Evolutionary conservation across 2,329 filamentous ascomycete species (phyloP).

Genomic region (Cadophora malorum): DNA sequence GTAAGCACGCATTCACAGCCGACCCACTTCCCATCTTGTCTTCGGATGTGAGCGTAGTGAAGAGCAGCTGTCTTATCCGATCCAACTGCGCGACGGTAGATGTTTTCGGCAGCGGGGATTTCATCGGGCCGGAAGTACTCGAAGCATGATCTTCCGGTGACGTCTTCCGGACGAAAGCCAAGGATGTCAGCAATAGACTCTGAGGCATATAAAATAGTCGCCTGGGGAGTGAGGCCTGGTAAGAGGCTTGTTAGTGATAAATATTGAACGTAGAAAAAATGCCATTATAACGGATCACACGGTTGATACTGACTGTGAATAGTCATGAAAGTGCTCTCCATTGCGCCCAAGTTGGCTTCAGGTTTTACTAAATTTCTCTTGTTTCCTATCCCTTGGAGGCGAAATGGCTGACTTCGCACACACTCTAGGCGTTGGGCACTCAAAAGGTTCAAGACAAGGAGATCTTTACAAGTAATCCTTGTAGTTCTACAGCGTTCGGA

Average conservation of each 20-base stretch:
- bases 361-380: no score
- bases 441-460: no score
- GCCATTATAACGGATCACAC: not conserved
- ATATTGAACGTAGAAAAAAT: not conserved
- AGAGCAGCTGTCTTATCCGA: constrained; percentile 87
- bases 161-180: constrained; percentile 77
- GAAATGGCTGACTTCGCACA: no score
- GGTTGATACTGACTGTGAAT: constrained; percentile 73
- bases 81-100: constrained; percentile 75
- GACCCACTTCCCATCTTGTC: constrained; percentile 73
- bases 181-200: constrained; percentile 85
- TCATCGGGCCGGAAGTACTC: constrained; percentile 88
- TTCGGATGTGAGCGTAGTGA: constrained; percentile 76
- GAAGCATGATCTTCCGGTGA: constrained; percentile 79
- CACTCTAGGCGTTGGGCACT: no score
- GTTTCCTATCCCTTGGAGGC: no score
- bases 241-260: constrained; percentile 23
- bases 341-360: constrained; percentile 50
- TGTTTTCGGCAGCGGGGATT: constrained; percentile 73
- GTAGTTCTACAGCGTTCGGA: no score
- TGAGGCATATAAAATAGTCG: constrained; percentile 82
- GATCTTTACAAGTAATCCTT: no score
- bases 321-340: constrained; percentile 90
- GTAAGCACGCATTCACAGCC: constrained; percentile 90
- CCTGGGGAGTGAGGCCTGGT: constrained; percentile 76